phyloP scores from a whole-genome alignment of 1,139 yeast genomes.

The Sugiyamaella paludigena region DNA sequence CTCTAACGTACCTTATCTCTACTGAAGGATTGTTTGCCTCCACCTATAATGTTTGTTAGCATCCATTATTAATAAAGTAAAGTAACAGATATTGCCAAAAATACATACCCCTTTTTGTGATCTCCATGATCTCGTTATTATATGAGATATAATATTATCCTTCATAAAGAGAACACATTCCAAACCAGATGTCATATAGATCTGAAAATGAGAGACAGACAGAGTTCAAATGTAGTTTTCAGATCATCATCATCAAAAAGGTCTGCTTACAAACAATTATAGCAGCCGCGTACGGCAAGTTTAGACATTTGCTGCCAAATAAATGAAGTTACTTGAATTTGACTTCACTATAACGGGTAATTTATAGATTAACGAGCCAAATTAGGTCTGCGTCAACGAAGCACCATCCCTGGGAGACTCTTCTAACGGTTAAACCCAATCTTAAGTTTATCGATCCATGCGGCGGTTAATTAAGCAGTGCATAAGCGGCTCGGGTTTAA shows the following conservation, averaged over 20 bases:
- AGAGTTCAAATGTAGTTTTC: not conserved
- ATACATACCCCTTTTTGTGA: slow-evolving; percentile 10
- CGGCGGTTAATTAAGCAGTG: too few species aligned
- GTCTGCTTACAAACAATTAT: not conserved
- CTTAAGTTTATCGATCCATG: too few species aligned
- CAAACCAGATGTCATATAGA: not conserved
- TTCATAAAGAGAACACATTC: not conserved
- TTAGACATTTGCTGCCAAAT: too few species aligned
- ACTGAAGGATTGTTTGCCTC: slow-evolving; percentile 72
- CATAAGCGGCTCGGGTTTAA: too few species aligned
- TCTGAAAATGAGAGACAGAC: not conserved
- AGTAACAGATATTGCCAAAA: not conserved
- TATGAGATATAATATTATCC: not conserved
- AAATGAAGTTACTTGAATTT: too few species aligned
- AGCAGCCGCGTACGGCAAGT: not conserved
- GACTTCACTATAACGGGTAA: too few species aligned
- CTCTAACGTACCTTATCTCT: slow-evolving; percentile 50
- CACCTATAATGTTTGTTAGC: slow-evolving; percentile 41
- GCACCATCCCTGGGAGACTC: too few species aligned
- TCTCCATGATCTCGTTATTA: slow-evolving; percentile 1
- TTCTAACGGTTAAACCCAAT: too few species aligned
- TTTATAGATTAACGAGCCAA: too few species aligned
- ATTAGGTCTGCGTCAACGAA: too few species aligned
- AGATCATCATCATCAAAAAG: not conserved
- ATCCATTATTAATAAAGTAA: not conserved